Evolutionary conservation across 2,329 filamentous ascomycete genomes (phyloP), one percentile per base, ranked within the genome.

Genomic region (Dothideomycetidae sp.): DNA sequence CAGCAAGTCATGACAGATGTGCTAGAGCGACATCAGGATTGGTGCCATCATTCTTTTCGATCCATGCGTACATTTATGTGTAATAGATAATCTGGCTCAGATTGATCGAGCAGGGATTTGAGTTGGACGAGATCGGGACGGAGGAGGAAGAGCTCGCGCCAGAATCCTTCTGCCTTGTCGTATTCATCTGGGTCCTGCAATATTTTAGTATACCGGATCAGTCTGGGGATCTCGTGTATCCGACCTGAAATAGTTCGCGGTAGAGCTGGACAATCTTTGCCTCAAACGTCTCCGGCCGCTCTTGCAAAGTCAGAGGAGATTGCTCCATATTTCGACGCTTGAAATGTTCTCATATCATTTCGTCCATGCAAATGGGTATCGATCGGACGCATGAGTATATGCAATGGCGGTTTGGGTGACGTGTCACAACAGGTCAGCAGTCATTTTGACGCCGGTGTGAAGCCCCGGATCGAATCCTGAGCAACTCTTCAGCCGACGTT

Each of bases 181-280:
- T 65, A 59, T 42, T 75, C 71, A 43, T 80, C 70, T 38, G 75
- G 71, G 46, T 78, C 73, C 62, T 64, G 29, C 3, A 5, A 10
- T n/a, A 1, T 3, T 36, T 42, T 18, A 44, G 42, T 33, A 33
- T 33, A 39, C 18, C 11, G 12, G 28, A 19, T 11, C 13, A 14
- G 9, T 15, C 15, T 5, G 16, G 19, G 17, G 18, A 16, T 26
- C 12, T 9, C 31, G n/a, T 28, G 31, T 14, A 33, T 40, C 54
- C 40, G 59, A 73, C 70, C 50, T 62, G 63, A 66, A 96, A 88
- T 13, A 96, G 67, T 46, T 73, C 71, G 52, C 86, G 75, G 61
- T 98, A 98, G 36, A 96, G 74, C 57, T 81, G 71, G 43, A 93
- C 80, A 48, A 98, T 82, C 65, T 98, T 98, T 38, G 82, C 88